Base-by-base conservation (phyloP, 495 filamentous ascomycete species). In the Penicillium waksmanii region DNA sequence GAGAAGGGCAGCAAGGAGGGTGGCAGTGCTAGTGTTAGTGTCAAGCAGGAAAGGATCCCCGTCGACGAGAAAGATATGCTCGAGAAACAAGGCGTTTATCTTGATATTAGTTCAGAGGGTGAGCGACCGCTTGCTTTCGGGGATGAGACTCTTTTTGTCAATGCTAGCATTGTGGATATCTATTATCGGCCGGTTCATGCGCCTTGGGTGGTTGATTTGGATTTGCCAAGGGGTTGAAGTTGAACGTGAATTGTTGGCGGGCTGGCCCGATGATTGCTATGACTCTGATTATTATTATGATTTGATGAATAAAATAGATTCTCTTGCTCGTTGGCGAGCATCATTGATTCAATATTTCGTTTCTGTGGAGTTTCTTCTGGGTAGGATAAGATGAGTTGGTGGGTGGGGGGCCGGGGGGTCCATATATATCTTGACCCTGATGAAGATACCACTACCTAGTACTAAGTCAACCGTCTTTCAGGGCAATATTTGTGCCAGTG, bases 141-240 rank as follows among this genome's bases (percentile, higher is more conserved):
- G 0, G 59, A 78, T 56, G 80, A 89, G 61, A 92, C 90, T 7
- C 57, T 93, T 4, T 88, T 92, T 69, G 82, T 91, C 6, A 93
- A 93, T 77, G 90, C 89, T 3, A 82, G 84, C 56, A 82, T 91
- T 27, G 78, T 84, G 65, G 78, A 74, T 23, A 63, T 82, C 15
- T 48, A 55, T 12, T 87, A 86, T 71, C 57, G 65, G 17, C 74
- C 82, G 13, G 43, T 65, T 15, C 82, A 89, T 70, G 80, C 79
- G 48, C 82, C 85, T 1, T 90, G 85, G 85, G 49, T 88, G 10
- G 80, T 91, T 31, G 85, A 89, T 70, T 55, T 90, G 46, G 86
- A 89, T 61, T 66, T 88, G 17, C 81, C 79, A 5, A 27, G 18
- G 21, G 19, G 7, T 35, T 34, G n/a, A 46, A 12, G 7, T 35